A percentile compares a stretch with the other conserved stretches of the same genome.
Conservation (phyloP, 345 rosid species). For the Angophora floribunda region DNA sequence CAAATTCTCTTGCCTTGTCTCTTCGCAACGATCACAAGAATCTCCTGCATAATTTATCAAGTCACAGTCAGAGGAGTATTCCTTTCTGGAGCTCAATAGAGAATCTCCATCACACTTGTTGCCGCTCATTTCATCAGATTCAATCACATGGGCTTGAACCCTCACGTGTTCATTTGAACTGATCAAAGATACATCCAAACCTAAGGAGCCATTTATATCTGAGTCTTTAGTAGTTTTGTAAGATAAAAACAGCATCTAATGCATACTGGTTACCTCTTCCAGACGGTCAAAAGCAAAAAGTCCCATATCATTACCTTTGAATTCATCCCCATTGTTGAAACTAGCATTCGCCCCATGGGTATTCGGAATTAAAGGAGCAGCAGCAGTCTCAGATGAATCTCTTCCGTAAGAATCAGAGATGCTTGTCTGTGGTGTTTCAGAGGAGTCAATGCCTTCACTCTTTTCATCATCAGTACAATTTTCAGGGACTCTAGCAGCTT, state of each 20-base stretch:
- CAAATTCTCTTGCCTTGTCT: neutral
- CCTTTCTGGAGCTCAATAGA: neutral
- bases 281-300: neutral
- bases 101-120: conserved; percentile 2
- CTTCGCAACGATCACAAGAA: neutral
- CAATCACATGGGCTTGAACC: neutral
- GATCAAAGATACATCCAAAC: conserved; percentile 11
- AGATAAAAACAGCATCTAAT: neutral
- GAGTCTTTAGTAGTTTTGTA: neutral
- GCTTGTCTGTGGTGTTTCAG: neutral
- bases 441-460: neutral
- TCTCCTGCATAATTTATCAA: conserved; percentile 5
- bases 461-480: neutral
- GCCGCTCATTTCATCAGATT: neutral
- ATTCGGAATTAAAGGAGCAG: neutral
- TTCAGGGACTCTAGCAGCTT: neutral
- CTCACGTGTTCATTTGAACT: conserved; percentile 14
- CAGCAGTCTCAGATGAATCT: conserved; percentile 1
- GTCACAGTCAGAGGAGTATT: neutral
- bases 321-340: conserved; percentile 1
- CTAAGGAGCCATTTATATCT: conserved; percentile 3
- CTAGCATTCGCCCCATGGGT: neutral
- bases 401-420: neutral
- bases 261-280: neutral
- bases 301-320: neutral